Evolutionary conservation across 345 rosid genomes (phyloP).

Genomic region (Punica granatum): DNA sequence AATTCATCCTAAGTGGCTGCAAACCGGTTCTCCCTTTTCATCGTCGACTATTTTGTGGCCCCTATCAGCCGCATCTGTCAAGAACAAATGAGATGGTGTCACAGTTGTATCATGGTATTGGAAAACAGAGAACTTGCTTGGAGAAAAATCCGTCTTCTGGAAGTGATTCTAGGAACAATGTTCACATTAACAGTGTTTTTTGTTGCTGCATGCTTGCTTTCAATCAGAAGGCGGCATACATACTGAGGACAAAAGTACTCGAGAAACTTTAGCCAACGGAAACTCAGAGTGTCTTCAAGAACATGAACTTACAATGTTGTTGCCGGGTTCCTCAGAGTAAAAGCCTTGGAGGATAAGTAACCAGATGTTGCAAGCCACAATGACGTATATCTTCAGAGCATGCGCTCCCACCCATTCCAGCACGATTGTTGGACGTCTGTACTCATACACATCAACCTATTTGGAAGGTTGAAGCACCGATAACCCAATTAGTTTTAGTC

Average conservation of each 20-base stretch:
- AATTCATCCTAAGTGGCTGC: background rate
- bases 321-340: slow-evolving; percentile 5
- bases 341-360: slow-evolving; percentile 10
- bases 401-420: slow-evolving; percentile 13
- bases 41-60: background rate
- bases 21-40: background rate
- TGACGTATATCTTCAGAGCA: slow-evolving; percentile 6
- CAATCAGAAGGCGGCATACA: too few relatives aligned
- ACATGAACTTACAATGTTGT: slow-evolving; percentile 9
- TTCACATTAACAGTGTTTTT: too few relatives aligned
- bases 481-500: background rate
- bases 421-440: slow-evolving; percentile 1
- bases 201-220: too few relatives aligned
- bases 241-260: too few relatives aligned
- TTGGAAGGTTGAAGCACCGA: background rate
- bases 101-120: background rate
- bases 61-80: slow-evolving; percentile 4
- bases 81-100: background rate
- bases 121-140: background rate
- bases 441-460: slow-evolving; percentile 12
- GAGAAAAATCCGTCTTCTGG: too few relatives aligned
- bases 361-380: slow-evolving; percentile 13
- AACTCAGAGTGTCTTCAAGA: too few relatives aligned
- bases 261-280: too few relatives aligned
- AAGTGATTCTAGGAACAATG: background rate